Conservation (phyloP, 2,329 filamentous ascomycete genomes). For the Elsinoe ampelina region DNA sequence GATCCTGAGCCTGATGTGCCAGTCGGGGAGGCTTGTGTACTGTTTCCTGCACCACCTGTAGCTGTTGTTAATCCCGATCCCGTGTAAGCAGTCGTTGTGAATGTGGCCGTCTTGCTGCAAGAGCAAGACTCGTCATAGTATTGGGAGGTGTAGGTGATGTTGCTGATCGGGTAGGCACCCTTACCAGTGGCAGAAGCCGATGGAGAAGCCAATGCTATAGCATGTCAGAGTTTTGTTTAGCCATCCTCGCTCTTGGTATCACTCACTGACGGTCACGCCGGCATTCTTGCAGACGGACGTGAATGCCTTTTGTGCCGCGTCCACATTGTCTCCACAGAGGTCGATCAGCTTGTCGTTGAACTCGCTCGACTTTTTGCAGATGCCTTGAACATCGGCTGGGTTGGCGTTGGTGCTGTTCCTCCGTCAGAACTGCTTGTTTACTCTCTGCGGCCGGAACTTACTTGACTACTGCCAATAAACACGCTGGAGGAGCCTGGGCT, state of each 20-base stretch:
- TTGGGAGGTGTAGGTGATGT: conserved; percentile 19
- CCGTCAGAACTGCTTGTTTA: conserved; percentile 11
- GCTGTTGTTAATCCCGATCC: conserved; percentile 12
- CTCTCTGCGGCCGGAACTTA: conserved; percentile 24
- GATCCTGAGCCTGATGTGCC: conserved; percentile 11
- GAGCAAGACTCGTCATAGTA: conserved; percentile 20
- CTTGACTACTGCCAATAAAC: conserved; percentile 44
- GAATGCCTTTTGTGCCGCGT: conserved; percentile 25
- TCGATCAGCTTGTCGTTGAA: conserved; percentile 23
- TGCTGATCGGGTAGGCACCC: conserved; percentile 13
- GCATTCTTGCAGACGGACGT: conserved; percentile 25
- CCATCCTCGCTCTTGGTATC: background rate
- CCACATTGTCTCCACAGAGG: conserved; percentile 24
- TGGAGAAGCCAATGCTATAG: conserved; percentile 15
- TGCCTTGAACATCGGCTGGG: conserved; percentile 24
- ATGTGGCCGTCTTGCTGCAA: conserved; percentile 20
- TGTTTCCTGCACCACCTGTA: conserved; percentile 12
- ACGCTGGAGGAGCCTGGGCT: conserved; percentile 38
- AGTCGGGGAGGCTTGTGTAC: conserved; percentile 10
- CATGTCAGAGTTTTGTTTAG: conserved; percentile 2
- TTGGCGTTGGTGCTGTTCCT: conserved; percentile 25
- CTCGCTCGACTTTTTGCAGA: conserved; percentile 25
- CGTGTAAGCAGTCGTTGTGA: conserved; percentile 12
- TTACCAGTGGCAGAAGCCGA: conserved; percentile 15
- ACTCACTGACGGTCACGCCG: conserved; percentile 25